These are phyloP conservation scores for Rhizophagus prolifer DNA, from an alignment of 192 early-diverging fungal genomes.

Conservation along the genomic window DNA sequence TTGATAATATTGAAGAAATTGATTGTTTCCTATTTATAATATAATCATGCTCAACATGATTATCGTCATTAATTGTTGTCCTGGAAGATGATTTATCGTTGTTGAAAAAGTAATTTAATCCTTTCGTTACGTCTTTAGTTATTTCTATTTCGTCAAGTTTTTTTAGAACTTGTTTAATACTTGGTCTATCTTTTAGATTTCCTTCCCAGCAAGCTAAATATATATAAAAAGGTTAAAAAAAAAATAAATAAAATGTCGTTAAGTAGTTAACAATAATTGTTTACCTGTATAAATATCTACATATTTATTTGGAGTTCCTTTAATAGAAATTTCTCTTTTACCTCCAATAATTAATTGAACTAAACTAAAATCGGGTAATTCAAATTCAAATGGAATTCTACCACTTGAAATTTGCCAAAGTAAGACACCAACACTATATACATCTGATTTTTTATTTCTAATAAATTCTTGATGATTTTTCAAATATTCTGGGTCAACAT, in stretches of 20 bases:
- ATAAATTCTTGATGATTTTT: conserved; percentile 8
- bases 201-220: conserved; percentile 17
- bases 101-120: background rate
- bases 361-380: background rate
- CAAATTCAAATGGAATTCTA: background rate
- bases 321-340: background rate
- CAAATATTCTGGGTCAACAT: background rate
- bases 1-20: background rate
- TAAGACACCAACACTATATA: conserved; percentile 6
- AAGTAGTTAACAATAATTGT: too few species aligned
- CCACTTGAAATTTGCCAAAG: conserved; percentile 17
- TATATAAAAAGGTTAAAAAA: background rate
- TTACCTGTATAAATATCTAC: conserved; percentile 13
- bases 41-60: too few species aligned
- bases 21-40: background rate
- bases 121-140: background rate
- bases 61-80: background rate
- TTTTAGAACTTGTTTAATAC: background rate
- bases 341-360: background rate
- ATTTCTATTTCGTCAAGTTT: background rate
- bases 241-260: too few species aligned
- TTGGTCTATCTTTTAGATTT: conserved; percentile 22
- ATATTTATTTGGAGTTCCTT: conserved; percentile 23
- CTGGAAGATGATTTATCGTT: background rate
- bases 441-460: background rate